A percentile compares a stretch with the other conserved stretches of the same genome.
These are phyloP conservation scores for Neckera pumila DNA, from an alignment of 225 moss, liverwort and hornwort genomes.

Conservation along the genomic window DNA sequence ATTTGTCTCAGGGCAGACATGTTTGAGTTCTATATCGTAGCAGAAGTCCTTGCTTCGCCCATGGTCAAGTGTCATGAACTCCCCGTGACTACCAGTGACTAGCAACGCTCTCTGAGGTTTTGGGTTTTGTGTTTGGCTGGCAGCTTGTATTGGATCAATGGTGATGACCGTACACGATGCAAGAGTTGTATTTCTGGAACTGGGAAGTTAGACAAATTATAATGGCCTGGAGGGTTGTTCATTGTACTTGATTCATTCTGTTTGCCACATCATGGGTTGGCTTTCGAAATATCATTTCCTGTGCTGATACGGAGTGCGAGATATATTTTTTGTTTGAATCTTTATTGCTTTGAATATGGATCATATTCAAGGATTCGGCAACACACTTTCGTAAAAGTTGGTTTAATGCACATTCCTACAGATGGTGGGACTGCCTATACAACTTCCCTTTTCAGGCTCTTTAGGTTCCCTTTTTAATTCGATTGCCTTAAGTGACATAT, in stretches of 20 bases:
- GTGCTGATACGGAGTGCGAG: not conserved
- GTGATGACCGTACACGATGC: not conserved
- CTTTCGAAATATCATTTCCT: not conserved
- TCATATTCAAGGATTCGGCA: not conserved
- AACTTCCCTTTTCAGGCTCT: not conserved
- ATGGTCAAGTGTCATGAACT: too few relatives aligned
- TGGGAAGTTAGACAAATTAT: not conserved
- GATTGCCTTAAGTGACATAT: not conserved
- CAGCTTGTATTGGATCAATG: not conserved
- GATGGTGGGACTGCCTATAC: not conserved
- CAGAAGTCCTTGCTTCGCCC: too few relatives aligned
- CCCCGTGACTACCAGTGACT: too few relatives aligned
- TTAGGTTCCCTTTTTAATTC: not conserved
- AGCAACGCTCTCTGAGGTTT: too few relatives aligned
- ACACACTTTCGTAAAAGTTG: too few relatives aligned
- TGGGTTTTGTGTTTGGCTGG: too few relatives aligned
- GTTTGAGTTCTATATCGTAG: too few relatives aligned
- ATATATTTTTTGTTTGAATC: not conserved
- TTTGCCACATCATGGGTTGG: not conserved
- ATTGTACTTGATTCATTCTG: too few relatives aligned
- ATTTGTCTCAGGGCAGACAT: too few relatives aligned
- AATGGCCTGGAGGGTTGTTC: not conserved
- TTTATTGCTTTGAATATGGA: not conserved
- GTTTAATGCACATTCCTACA: not conserved
- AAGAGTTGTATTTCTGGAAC: not conserved